A percentile compares a stretch with the other conserved stretches of the same genome.
phyloP scores from a whole-genome alignment of 163 green algal species.

The Prototheca stagnorum region DNA sequence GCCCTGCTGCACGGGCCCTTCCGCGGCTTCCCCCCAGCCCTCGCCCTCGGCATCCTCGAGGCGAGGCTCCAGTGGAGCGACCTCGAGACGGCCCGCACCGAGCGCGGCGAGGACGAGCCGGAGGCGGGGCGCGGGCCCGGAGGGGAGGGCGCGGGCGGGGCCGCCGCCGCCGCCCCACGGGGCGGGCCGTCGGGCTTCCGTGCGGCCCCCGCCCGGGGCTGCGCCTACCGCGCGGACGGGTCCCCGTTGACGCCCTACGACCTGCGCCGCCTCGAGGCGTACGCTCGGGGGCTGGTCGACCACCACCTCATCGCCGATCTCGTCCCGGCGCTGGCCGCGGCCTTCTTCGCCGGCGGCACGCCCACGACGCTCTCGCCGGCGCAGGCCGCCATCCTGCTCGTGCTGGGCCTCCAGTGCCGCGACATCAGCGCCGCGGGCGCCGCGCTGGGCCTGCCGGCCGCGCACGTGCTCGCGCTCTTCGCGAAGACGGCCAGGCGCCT shows the following conservation, averaged over 20 bases:
- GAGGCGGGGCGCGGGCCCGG: too few relatives aligned
- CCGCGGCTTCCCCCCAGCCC: slow-evolving; percentile 84
- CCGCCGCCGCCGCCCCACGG: neutral
- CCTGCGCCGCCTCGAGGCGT: slow-evolving; percentile 82
- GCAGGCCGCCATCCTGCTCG: slow-evolving; percentile 68
- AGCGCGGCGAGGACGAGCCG: slow-evolving; percentile 56
- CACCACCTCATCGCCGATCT: slow-evolving; percentile 91
- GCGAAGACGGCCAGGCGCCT: slow-evolving; percentile 74
- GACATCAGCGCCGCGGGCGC: slow-evolving; percentile 30
- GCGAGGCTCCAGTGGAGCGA: slow-evolving; percentile 71
- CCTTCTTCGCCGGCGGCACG: slow-evolving; percentile 64
- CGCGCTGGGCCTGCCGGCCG: slow-evolving; percentile 56
- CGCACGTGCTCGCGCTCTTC: slow-evolving; percentile 83
- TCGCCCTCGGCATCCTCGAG: slow-evolving; percentile 39
- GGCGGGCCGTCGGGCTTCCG: too few relatives aligned
- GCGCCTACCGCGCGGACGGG: slow-evolving; percentile 30
- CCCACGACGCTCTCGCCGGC: slow-evolving; percentile 65
- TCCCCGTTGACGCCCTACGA: slow-evolving; percentile 58
- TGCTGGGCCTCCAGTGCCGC: slow-evolving; percentile 55
- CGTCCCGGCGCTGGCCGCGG: slow-evolving; percentile 52
- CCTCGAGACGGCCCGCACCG: slow-evolving; percentile 75
- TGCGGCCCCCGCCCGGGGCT: too few relatives aligned
- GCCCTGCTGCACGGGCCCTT: slow-evolving; percentile 71
- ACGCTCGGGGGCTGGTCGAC: slow-evolving; percentile 83
- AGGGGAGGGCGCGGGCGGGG: too few relatives aligned